A percentile compares a stretch with the other conserved stretches of the same genome.
These are phyloP conservation scores for Phytopythium aichiense DNA, from an alignment of 352 stramenopile species.

Conservation along the genomic window DNA sequence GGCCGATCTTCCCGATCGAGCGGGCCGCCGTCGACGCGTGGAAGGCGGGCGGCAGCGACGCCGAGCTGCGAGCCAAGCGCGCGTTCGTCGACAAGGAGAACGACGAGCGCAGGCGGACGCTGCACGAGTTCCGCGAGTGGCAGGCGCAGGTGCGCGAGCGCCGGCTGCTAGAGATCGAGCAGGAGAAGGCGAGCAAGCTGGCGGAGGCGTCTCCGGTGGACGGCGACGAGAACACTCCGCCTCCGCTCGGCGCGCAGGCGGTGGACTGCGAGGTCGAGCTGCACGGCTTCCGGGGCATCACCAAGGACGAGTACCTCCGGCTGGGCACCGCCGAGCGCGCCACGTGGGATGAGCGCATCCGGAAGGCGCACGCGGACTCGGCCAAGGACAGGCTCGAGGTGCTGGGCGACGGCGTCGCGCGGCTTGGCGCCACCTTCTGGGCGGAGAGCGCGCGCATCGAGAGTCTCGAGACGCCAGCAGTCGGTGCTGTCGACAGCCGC, in stretches of 20 bases:
- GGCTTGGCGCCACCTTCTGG: constrained; percentile 51
- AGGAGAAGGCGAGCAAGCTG: constrained; percentile 35
- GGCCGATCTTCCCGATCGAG: constrained; percentile 93
- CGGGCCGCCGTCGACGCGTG: constrained; percentile 80
- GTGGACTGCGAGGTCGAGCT: constrained; percentile 23
- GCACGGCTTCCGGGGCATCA: constrained; percentile 56
- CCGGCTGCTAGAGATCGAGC: constrained; percentile 49
- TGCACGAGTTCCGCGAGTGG: constrained; percentile 82
- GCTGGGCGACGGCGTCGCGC: constrained; percentile 35
- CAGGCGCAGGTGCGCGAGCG: constrained; percentile 64
- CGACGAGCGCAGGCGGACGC: constrained; percentile 49
- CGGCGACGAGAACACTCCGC: constrained; percentile 9
- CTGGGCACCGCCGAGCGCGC: constrained; percentile 34
- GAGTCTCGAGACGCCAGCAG: neutral
- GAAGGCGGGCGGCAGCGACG: constrained; percentile 83
- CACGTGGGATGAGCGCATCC: constrained; percentile 60
- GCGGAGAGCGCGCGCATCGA: constrained; percentile 9
- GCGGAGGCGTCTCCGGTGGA: constrained; percentile 18
- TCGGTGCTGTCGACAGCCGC: neutral
- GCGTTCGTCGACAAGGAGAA: constrained; percentile 78
- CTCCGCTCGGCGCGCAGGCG: neutral
- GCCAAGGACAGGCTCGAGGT: constrained; percentile 31
- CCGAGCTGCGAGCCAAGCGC: constrained; percentile 74
- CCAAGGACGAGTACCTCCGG: constrained; percentile 54
- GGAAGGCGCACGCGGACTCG: constrained; percentile 41